Evolutionary conservation across 352 stramenopile species (phyloP).

Genomic region (Globisporangium acanthophoron): DNA sequence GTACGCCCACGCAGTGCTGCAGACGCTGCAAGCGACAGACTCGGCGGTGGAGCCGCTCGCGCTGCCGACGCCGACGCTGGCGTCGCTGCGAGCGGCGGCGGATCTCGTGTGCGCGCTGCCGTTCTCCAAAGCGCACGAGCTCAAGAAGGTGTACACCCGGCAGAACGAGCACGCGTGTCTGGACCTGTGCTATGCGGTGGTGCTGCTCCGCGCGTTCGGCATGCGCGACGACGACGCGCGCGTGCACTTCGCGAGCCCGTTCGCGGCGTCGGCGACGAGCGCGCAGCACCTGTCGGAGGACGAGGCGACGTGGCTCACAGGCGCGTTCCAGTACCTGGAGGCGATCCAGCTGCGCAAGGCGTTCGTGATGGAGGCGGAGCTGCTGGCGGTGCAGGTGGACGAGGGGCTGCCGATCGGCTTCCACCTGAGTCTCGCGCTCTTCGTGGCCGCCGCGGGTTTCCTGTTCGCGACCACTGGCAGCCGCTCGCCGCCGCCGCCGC

Average conservation of each 20-base stretch:
- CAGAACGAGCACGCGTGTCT: slow-evolving; percentile 36
- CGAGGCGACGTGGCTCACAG: slow-evolving; percentile 51
- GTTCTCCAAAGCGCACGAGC: slow-evolving; percentile 1
- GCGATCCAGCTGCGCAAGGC: slow-evolving; percentile 40
- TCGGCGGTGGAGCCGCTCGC: slow-evolving; percentile 16
- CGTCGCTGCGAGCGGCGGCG: slow-evolving; percentile 26
- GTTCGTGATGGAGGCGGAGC: slow-evolving; percentile 24
- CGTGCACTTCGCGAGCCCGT: slow-evolving; percentile 34
- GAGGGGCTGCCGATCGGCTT: slow-evolving; percentile 63
- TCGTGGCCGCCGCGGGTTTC: slow-evolving; percentile 40
- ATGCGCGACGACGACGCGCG: slow-evolving; percentile 41
- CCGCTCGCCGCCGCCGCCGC: slow-evolving; percentile 3
- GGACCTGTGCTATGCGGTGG: slow-evolving; percentile 56
- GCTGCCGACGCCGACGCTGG: slow-evolving; percentile 42
- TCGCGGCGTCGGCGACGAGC: slow-evolving; percentile 5
- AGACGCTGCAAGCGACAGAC: slow-evolving; percentile 12
- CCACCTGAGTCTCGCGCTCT: slow-evolving; percentile 59
- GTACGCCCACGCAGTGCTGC: slow-evolving; percentile 30
- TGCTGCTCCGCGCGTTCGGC: slow-evolving; percentile 53
- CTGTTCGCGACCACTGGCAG: slow-evolving; percentile 40
- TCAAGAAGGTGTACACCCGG: slow-evolving; percentile 12
- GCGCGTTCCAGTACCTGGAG: slow-evolving; percentile 64
- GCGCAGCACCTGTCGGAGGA: slow-evolving; percentile 15
- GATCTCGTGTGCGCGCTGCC: slow-evolving; percentile 31
- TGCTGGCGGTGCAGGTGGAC: slow-evolving; percentile 57